phyloP scores from a whole-genome alignment of 164 flowering plant species.

The Aristolochia contorta region DNA sequence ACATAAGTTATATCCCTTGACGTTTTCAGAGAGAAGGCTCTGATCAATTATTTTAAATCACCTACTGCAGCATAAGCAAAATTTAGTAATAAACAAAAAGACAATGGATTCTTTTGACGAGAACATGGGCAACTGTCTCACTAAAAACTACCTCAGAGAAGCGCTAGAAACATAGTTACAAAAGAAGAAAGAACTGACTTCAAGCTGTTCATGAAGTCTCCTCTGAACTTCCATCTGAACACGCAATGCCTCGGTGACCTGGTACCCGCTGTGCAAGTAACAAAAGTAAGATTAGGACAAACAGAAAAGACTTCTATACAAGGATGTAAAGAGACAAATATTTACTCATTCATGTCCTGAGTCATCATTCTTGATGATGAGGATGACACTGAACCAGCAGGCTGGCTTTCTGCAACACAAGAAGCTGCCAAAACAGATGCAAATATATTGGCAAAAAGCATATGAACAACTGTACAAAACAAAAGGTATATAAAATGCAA shows the following conservation, averaged over 20 bases:
- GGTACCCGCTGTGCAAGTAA: slow-evolving; percentile 47
- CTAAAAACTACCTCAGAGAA: background rate
- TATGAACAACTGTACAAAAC: background rate
- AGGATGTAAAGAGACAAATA: background rate
- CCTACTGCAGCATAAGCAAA: too few relatives aligned
- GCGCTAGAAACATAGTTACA: too few relatives aligned
- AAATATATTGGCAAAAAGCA: background rate
- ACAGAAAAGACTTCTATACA: background rate
- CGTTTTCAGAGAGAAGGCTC: too few relatives aligned
- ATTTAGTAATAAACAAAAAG: too few relatives aligned
- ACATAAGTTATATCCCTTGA: too few relatives aligned
- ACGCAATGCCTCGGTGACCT: slow-evolving; percentile 91
- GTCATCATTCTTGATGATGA: slow-evolving; percentile 46
- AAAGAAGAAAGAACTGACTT: slow-evolving; percentile 36
- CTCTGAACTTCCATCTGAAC: slow-evolving; percentile 95
- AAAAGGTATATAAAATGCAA: background rate
- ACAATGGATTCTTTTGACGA: too few relatives aligned
- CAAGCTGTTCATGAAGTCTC: slow-evolving; percentile 86
- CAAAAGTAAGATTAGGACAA: background rate
- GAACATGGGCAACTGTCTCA: too few relatives aligned
- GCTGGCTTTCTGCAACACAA: slow-evolving; percentile 61
- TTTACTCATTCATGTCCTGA: slow-evolving; percentile 83
- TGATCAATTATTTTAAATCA: too few relatives aligned
- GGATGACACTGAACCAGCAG: slow-evolving; percentile 47
- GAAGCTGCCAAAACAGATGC: slow-evolving; percentile 42